Evolutionary conservation across 495 filamentous ascomycete genomes (phyloP).

Genomic region (Aspergillus wentii): DNA sequence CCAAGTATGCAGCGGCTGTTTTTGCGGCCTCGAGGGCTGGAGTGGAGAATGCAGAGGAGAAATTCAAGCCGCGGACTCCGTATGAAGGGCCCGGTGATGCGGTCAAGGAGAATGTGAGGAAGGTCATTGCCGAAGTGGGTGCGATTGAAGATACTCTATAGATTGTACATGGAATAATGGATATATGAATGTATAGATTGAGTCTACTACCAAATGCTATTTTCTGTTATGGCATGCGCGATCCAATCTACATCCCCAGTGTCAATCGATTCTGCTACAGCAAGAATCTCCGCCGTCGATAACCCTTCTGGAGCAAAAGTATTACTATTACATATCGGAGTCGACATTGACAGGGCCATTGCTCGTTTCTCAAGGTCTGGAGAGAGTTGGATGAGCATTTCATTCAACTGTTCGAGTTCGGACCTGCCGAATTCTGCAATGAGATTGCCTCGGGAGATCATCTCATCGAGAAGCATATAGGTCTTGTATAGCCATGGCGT

Average conservation of each 20-base stretch:
- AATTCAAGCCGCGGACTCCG: slow-evolving; percentile 52
- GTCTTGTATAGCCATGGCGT: slow-evolving; percentile 30
- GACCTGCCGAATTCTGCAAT: slow-evolving; percentile 32
- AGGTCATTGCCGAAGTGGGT: slow-evolving; percentile 47
- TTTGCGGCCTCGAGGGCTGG: slow-evolving; percentile 51
- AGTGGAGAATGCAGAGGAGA: slow-evolving; percentile 49
- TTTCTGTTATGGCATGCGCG: slow-evolving; percentile 32
- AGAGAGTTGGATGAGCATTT: slow-evolving; percentile 22
- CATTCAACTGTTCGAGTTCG: slow-evolving; percentile 34
- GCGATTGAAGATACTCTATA: too few species aligned
- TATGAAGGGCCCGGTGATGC: slow-evolving; percentile 47
- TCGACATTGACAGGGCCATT: too few species aligned
- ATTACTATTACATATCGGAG: too few species aligned
- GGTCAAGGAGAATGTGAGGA: slow-evolving; percentile 42
- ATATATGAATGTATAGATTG: too few species aligned
- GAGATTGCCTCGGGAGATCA: slow-evolving; percentile 33
- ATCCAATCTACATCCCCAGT: slow-evolving; percentile 36
- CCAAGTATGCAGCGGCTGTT: slow-evolving; percentile 59
- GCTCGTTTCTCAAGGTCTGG: slow-evolving; percentile 8
- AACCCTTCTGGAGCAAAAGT: too few species aligned
- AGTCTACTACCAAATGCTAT: slow-evolving; percentile 33
- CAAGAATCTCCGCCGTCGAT: slow-evolving; percentile 33
- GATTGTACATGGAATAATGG: too few species aligned
- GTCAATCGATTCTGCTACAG: slow-evolving; percentile 35
- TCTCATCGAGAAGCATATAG: slow-evolving; percentile 35